Percentiles rank a stretch among this genome's conserved stretches.
phyloP scores from a whole-genome alignment of 139 green algal species.

The Picochlorum costavermella region DNA sequence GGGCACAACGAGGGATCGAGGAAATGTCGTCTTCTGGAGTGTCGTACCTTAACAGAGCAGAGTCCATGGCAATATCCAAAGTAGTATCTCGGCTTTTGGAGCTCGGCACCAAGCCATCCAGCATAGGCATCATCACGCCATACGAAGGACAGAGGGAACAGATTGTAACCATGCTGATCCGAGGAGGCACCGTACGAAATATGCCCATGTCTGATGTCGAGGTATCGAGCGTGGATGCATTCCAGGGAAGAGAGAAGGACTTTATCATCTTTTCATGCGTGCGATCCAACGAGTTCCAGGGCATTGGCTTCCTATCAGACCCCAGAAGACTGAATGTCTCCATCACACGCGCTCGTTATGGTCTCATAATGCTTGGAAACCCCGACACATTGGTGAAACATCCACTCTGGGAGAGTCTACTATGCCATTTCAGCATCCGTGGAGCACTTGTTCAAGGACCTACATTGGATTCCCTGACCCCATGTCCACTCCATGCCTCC shows the following conservation, averaged over 20 bases:
- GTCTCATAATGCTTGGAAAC: conserved; percentile 93
- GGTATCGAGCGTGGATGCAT: conserved; percentile 65
- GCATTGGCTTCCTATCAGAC: conserved; percentile 94
- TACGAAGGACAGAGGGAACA: conserved; percentile 96
- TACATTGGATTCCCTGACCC: not conserved
- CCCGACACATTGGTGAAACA: conserved; percentile 60
- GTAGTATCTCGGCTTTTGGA: conserved; percentile 57
- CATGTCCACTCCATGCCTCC: too few relatives aligned
- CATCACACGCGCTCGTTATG: conserved; percentile 80
- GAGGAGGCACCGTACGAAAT: conserved; percentile 64
- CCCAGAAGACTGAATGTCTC: conserved; percentile 91
- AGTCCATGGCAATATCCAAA: conserved; percentile 87
- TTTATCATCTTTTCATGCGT: conserved; percentile 97
- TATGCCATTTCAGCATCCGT: conserved; percentile 80
- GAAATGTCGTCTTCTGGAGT: conserved; percentile 72
- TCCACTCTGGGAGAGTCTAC: conserved; percentile 81
- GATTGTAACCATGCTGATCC: conserved; percentile 62
- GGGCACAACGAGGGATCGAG: conserved; percentile 69
- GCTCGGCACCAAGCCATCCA: conserved; percentile 48
- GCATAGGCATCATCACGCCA: conserved; percentile 96
- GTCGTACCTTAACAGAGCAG: conserved; percentile 92
- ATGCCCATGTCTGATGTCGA: conserved; percentile 83
- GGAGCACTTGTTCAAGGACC: conserved; percentile 84
- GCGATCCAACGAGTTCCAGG: conserved; percentile 84
- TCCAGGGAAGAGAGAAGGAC: conserved; percentile 95